phyloP scores from a whole-genome alignment of 2,329 filamentous ascomycete genomes.

The Cladosporium halotolerans region DNA sequence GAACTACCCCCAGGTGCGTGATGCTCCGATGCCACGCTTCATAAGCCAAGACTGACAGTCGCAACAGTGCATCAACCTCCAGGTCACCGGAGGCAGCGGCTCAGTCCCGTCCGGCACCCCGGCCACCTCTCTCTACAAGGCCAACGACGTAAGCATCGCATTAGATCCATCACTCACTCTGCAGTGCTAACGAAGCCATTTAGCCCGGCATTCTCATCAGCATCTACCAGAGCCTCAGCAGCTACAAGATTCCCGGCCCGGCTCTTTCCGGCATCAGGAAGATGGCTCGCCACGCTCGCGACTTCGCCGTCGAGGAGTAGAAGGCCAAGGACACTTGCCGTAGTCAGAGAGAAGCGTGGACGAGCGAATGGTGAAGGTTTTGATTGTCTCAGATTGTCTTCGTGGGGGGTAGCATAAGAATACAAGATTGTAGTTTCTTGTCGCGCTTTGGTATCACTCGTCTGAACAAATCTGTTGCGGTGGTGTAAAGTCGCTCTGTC shows the following conservation, averaged over 20 bases:
- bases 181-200: neutral
- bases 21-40: neutral
- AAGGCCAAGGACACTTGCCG: neutral
- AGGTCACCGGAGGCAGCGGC: conserved; percentile 50
- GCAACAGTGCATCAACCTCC: conserved; percentile 49
- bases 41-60: neutral
- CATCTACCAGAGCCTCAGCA: conserved; percentile 47
- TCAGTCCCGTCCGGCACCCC: conserved; percentile 43
- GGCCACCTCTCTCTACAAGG: conserved; percentile 52
- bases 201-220: conserved; percentile 51
- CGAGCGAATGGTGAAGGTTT: no score
- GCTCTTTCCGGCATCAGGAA: conserved; percentile 22
- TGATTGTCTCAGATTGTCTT: no score
- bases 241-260: conserved; percentile 49
- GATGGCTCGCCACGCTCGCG: conserved; percentile 11
- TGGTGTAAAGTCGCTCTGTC: no score
- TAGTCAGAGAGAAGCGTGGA: no score
- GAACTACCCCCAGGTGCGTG: conserved; percentile 34
- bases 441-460: no score
- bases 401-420: no score
- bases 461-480: no score
- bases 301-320: conserved; percentile 4
- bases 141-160: conserved; percentile 36
- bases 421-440: no score
- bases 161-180: neutral